A percentile compares a stretch with the other conserved stretches of the same genome.
These are phyloP conservation scores for Ceratobasidium sp. DNA, from an alignment of 1,284 basidiomycete genomes.

Conservation along the genomic window DNA sequence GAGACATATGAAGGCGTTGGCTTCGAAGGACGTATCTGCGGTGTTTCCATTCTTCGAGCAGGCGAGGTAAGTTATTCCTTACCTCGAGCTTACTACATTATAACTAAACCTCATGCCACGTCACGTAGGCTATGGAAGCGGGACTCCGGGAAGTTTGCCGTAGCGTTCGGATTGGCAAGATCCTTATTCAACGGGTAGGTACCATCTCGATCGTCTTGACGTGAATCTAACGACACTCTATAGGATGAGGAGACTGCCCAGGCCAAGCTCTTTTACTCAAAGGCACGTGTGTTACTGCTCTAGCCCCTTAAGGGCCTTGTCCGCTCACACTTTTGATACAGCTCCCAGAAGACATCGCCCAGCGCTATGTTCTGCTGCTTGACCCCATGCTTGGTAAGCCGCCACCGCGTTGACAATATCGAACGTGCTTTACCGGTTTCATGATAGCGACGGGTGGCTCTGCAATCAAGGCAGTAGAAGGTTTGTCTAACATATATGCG, in stretches of 20 bases:
- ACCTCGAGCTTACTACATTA: conserved; percentile 2
- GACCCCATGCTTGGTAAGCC: conserved; percentile 95
- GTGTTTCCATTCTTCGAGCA: conserved; percentile 91
- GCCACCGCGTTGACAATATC: neutral
- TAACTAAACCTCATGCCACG: neutral
- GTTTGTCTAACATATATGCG: conserved; percentile 38
- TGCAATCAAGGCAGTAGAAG: conserved; percentile 95
- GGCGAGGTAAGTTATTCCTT: conserved; percentile 72
- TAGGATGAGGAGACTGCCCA: conserved; percentile 93
- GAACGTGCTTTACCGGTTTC: conserved; percentile 12
- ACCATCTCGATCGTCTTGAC: neutral
- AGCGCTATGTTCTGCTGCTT: conserved; percentile 92
- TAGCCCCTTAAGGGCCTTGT: neutral
- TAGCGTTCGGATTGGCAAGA: conserved; percentile 91
- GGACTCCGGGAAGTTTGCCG: conserved; percentile 95
- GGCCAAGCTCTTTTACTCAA: conserved; percentile 91
- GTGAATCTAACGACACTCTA: conserved; percentile 4
- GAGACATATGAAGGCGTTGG: conserved; percentile 88
- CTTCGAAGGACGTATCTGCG: conserved; percentile 95
- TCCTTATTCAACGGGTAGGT: conserved; percentile 89
- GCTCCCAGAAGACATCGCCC: conserved; percentile 93
- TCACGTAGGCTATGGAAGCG: conserved; percentile 91
- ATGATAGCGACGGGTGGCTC: conserved; percentile 92
- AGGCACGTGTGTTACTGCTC: conserved; percentile 62
- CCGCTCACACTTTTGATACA: conserved; percentile 59